These are phyloP conservation scores for Acanthochlamys bracteata DNA, from an alignment of 106 monocot species.

Conservation along the genomic window DNA sequence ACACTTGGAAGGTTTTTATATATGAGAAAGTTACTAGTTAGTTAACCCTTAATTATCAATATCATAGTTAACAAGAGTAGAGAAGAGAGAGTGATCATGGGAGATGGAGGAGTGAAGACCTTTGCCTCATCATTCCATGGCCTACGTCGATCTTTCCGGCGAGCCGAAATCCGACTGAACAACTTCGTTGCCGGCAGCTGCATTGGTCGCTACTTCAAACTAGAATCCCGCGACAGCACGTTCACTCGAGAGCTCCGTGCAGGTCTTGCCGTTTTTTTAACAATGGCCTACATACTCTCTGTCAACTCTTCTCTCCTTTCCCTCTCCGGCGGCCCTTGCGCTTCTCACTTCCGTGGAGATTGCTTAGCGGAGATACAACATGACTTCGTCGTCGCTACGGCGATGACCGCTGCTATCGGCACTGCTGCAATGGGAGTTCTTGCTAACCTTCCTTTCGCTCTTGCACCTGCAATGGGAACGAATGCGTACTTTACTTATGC, in stretches of 20 bases:
- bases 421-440: constrained; percentile 46
- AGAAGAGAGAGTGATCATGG: too few species aligned
- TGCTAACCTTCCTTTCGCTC: constrained; percentile 58
- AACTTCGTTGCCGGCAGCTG: constrained; percentile 15
- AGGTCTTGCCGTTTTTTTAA: constrained; percentile 52
- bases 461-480: constrained; percentile 69
- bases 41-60: too few species aligned
- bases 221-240: constrained; percentile 35
- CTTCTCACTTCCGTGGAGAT: constrained; percentile 8
- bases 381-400: constrained; percentile 51
- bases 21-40: too few species aligned
- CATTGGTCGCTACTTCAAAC: constrained; percentile 48
- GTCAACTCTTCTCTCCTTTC: constrained; percentile 57
- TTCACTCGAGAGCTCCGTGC: constrained; percentile 68
- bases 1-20: too few species aligned
- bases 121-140: too few species aligned
- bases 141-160: constrained; percentile 5
- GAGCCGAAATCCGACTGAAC: constrained; percentile 24
- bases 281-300: constrained; percentile 75
- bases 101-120: too few species aligned
- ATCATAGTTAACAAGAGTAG: too few species aligned
- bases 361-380: constrained; percentile 22
- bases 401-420: constrained; percentile 19
- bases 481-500: constrained; percentile 67
- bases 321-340: constrained; percentile 60